Evolutionary conservation across 495 filamentous ascomycete species (phyloP).

Genomic region (Aspergillus coremiiformis): DNA sequence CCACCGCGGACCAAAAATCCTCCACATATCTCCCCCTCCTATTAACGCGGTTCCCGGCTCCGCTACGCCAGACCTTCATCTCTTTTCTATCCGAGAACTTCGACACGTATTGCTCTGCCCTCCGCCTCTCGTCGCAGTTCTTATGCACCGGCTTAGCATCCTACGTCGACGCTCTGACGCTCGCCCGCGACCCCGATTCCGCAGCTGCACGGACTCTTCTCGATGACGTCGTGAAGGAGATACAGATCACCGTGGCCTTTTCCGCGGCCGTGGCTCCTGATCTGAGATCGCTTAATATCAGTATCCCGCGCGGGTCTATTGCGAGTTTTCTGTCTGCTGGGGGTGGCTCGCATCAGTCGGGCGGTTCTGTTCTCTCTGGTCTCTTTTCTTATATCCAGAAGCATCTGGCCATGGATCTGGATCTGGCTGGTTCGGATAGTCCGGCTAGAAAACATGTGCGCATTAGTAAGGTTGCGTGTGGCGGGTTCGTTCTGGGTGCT

Average conservation of each 20-base stretch:
- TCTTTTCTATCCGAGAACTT: constrained; percentile 45
- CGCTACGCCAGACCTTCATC: constrained; percentile 44
- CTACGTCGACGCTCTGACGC: constrained; percentile 20
- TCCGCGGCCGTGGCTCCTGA: constrained; percentile 31
- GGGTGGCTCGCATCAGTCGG: neutral
- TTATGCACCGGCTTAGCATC: constrained; percentile 27
- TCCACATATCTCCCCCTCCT: constrained; percentile 44
- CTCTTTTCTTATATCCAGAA: constrained; percentile 37
- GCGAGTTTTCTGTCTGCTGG: constrained; percentile 15
- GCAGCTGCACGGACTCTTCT: constrained; percentile 7
- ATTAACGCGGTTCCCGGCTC: constrained; percentile 43
- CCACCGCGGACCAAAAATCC: neutral
- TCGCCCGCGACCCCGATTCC: neutral
- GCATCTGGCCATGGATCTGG: constrained; percentile 45
- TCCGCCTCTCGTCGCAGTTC: constrained; percentile 36
- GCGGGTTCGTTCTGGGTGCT: constrained; percentile 44
- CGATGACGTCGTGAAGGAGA: constrained; percentile 31
- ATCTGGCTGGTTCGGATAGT: constrained; percentile 20
- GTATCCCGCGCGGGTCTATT: constrained; percentile 32
- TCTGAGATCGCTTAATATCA: constrained; percentile 43
- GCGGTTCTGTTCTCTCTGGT: constrained; percentile 31
- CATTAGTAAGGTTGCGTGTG: constrained; percentile 45
- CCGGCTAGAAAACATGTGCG: constrained; percentile 31
- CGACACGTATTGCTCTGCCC: constrained; percentile 39
- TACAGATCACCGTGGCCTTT: constrained; percentile 37